phyloP scores from a whole-genome alignment of 2,329 filamentous ascomycete genomes.

The Blastomyces gilchristii region DNA sequence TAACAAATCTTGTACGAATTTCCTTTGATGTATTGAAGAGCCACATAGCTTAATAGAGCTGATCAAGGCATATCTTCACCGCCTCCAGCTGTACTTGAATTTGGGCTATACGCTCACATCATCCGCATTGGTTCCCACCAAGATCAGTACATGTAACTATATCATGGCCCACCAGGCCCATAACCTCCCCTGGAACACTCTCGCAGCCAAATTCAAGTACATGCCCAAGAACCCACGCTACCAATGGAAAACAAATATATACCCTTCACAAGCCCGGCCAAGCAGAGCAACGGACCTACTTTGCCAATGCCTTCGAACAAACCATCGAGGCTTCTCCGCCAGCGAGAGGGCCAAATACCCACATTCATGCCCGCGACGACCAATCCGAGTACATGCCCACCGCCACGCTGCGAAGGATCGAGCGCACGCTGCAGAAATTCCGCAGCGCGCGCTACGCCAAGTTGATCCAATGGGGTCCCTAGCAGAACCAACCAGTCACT shows the following conservation, averaged over 20 bases:
- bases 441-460: not conserved
- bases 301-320: not conserved
- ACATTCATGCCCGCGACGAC: not conserved
- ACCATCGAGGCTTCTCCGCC: not conserved
- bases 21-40: not conserved
- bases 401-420: not conserved
- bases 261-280: not conserved
- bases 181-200: not conserved
- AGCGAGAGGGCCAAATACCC: not conserved
- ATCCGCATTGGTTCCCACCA: not conserved
- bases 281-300: not conserved
- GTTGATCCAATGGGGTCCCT: not conserved
- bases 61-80: not conserved
- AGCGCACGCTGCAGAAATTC: not conserved
- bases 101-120: not conserved
- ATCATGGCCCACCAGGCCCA: not conserved
- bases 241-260: not conserved
- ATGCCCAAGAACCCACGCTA: not conserved
- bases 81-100: too few species aligned
- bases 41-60: not conserved
- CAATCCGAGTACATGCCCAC: not conserved
- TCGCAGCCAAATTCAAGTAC: not conserved
- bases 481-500: not conserved
- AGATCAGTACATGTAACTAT: not conserved
- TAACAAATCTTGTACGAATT: not conserved